phyloP scores from a whole-genome alignment of 2,329 filamentous ascomycete genomes.

The Fusarium fujikuroi region DNA sequence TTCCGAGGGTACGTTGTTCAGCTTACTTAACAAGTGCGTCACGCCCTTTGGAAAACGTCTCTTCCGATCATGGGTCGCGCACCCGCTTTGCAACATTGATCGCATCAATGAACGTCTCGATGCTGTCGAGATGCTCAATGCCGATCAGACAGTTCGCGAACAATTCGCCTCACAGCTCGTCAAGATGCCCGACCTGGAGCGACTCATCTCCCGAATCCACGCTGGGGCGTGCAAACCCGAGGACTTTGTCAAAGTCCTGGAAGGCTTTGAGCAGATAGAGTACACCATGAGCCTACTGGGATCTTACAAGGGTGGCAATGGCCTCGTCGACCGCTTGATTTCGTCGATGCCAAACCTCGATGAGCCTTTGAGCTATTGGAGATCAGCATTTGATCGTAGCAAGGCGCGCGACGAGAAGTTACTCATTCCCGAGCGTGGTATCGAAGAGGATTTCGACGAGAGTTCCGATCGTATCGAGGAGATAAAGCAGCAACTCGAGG shows the following conservation, averaged over 20 bases:
- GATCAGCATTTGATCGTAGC: slow-evolving; percentile 86
- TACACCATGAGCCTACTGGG: slow-evolving; percentile 87
- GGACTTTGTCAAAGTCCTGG: slow-evolving; percentile 92
- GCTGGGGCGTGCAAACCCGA: slow-evolving; percentile 89
- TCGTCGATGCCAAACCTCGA: slow-evolving; percentile 85
- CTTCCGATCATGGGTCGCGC: slow-evolving; percentile 97
- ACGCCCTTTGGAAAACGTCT: slow-evolving; percentile 97
- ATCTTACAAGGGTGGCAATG: slow-evolving; percentile 79
- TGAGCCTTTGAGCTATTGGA: slow-evolving; percentile 83
- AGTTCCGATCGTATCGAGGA: slow-evolving; percentile 81
- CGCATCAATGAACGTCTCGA: slow-evolving; percentile 95
- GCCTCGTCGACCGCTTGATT: slow-evolving; percentile 86
- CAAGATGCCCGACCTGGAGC: slow-evolving; percentile 93
- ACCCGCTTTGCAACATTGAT: slow-evolving; percentile 85
- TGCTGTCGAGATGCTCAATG: slow-evolving; percentile 92
- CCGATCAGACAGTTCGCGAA: slow-evolving; percentile 81
- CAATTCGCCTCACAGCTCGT: slow-evolving; percentile 88
- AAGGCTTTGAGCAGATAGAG: slow-evolving; percentile 98
- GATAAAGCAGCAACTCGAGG: slow-evolving; percentile 77
- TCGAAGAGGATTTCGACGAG: slow-evolving; percentile 91
- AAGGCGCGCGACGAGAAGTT: slow-evolving; percentile 83
- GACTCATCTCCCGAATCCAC: slow-evolving; percentile 93
- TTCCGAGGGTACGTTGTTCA: slow-evolving; percentile 86
- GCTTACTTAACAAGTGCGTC: slow-evolving; percentile 90
- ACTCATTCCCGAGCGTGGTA: slow-evolving; percentile 84